Evolutionary conservation across 2,329 filamentous ascomycete genomes (phyloP), one percentile per base, ranked within the genome.

Genomic region (Massarina eburnea): DNA sequence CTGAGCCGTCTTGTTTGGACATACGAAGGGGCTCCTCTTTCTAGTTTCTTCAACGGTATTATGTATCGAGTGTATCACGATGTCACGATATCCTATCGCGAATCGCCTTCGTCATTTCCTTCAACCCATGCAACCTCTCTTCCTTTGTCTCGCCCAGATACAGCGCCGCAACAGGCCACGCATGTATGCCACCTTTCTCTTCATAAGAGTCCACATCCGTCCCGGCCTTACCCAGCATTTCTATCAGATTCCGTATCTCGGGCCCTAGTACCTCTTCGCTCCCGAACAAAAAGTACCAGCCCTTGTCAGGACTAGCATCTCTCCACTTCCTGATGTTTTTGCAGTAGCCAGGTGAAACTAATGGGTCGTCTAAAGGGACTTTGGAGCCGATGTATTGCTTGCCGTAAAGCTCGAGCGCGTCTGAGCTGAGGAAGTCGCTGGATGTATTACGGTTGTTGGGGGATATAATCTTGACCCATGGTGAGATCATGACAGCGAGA

Each of bases 401-500:
- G 1, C 85, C 89, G 61, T 91, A 94, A 8, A 76, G 74, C 66
- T 85, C 82, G 21, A 95, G 74, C 41, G 78, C 84, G 14, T 78
- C 70, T 15, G 78, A 76, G 58, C 90, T 82, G 27, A 95, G 78
- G 61, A 88, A 95, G 67, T 95, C 90, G 54, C 85, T 88, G 3
- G 73, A 65, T 0, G 87, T 92, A 54, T 87, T 83, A 42, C 76
- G 76, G 58, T 91, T 85, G 41, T 81, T 78, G 6, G 75, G 71
- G 0, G 86, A 89, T 30, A 89, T 76, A 32, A 95, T 80, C 1
- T 84, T 86, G 10, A 85, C 78, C 90, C 90, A 95, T 0, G 89
- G 89, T 8, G 87, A 91, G 48, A 95, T 88, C 49, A 94, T 75
- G 18, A 85, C 76, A 2, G 85, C 88, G 60, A 91, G 73, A 2